Base-by-base conservation (phyloP, 2,329 filamentous ascomycete genomes). In the Monosporascus sp. region DNA sequence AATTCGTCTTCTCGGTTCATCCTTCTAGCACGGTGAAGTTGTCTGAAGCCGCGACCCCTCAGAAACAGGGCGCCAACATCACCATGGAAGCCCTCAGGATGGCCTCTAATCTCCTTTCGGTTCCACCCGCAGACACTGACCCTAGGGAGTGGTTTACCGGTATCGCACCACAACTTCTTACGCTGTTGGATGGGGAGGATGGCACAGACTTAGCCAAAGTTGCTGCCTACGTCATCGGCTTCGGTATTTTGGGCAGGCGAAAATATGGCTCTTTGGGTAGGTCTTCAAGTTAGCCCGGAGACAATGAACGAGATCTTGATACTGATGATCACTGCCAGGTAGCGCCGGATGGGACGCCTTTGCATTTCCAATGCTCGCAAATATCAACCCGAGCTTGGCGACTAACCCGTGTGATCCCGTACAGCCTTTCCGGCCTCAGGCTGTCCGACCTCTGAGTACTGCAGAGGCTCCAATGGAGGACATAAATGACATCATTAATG, bases 1-100 rank as follows among this genome's bases (percentile, higher is more conserved):
- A 89, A 63, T 89, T 89, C 63, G 76, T 90, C 37, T 86, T 88
- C 53, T 79, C 85, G 1, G 82, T 88, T 7, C 86, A 88, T 56
- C 81, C 86, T 0, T 77, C 79, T 56, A 75, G 72, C 58, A 69
- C 71, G 7, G 66, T 72, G 53, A 68, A 69, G 59, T 51, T 65
- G 0, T 68, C 72, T 7, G 74, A 77, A 52, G 70, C 71, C 1
- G 67, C 71, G 2, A 63, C 64, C 4, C 73, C 78, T 1, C 79
- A 81, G 59, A 83, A 80, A 51, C 72, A 78, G 64, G 82, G 84
- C 1, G 79, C 84, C 5, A 80, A 79, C 43, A 86, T 90, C 52
- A 86, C 87, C 0, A 79, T 86, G 35, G 86, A 90, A 63, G 85
- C 85, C 1, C 72, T 89, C 37, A 79, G 79, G 27, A 78, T 88